Evolutionary conservation across 73 alveolate species (phyloP).

Genomic region (Paramecium caudatum): DNA sequence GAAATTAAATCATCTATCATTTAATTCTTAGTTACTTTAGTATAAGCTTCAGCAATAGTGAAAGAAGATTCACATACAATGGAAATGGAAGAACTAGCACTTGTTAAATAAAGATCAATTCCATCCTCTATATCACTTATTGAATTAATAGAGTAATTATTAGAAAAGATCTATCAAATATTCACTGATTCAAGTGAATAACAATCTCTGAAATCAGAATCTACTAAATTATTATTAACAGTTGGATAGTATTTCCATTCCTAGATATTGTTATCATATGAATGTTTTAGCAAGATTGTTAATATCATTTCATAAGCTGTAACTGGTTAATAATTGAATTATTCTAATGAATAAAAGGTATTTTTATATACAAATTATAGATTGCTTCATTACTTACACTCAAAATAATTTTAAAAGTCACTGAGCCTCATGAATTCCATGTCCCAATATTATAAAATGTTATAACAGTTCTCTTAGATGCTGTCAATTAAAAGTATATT

Average conservation of each 20-base stretch:
- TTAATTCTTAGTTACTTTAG: slow-evolving; percentile 27
- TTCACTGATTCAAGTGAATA: background rate
- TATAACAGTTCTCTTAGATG: background rate
- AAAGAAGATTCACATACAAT: background rate
- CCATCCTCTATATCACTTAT: background rate
- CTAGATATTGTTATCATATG: background rate
- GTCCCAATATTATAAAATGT: background rate
- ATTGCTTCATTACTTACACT: too few species aligned
- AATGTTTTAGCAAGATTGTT: background rate
- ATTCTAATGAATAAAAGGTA: slow-evolving; percentile 38
- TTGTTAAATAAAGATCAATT: slow-evolving; percentile 27
- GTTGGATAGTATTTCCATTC: background rate
- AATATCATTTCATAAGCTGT: background rate
- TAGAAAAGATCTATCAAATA: background rate
- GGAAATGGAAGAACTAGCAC: background rate
- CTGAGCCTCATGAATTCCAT: background rate
- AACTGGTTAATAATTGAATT: background rate
- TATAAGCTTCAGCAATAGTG: slow-evolving; percentile 2
- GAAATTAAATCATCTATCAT: slow-evolving; percentile 17
- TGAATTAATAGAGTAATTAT: background rate
- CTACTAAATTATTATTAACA: slow-evolving; percentile 1
- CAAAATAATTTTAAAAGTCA: too few species aligned
- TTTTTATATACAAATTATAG: background rate
- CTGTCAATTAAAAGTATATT: slow-evolving; percentile 14
- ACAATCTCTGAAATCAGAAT: slow-evolving; percentile 49